Conservation (phyloP, 768 basidiomycete genomes). For the Lentinula sp. region DNA sequence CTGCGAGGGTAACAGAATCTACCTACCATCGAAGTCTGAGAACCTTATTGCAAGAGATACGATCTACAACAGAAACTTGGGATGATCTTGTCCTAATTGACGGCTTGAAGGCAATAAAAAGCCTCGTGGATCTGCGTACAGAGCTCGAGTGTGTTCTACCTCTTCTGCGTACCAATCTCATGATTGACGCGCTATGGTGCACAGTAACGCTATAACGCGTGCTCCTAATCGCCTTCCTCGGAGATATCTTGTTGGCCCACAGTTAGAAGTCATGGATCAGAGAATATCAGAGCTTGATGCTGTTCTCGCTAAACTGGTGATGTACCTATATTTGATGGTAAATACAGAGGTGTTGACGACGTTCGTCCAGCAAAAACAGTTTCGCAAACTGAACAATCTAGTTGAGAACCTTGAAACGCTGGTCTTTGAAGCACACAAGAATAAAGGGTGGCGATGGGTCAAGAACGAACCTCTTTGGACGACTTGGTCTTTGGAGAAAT, state of each 20-base stretch:
- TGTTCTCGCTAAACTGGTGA: conserved; percentile 61
- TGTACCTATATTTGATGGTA: conserved; percentile 13
- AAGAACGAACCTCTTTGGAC: conserved; percentile 70
- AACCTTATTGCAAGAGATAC: conserved; percentile 61
- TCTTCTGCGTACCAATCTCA: not conserved
- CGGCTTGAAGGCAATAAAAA: conserved; percentile 69
- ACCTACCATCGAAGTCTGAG: conserved; percentile 79
- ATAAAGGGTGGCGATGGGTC: conserved; percentile 69
- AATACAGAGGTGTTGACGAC: not conserved
- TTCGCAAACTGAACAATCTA: conserved; percentile 55
- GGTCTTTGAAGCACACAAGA: conserved; percentile 62
- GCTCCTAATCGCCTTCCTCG: conserved; percentile 52
- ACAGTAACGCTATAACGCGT: conserved; percentile 59
- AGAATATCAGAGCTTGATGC: conserved; percentile 52
- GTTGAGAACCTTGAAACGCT: conserved; percentile 62
- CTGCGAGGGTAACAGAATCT: conserved; percentile 56
- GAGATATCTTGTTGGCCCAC: conserved; percentile 55
- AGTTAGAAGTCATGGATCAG: conserved; percentile 62
- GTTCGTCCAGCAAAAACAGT: conserved; percentile 55
- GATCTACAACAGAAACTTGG: conserved; percentile 63
- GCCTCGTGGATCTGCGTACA: conserved; percentile 71
- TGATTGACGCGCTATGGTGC: not conserved
- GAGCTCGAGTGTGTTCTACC: conserved; percentile 67
- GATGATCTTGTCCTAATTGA: conserved; percentile 77
- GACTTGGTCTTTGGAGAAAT: conserved; percentile 78